These are phyloP conservation scores for Candida tammaniensis DNA, from an alignment of 805 yeast species.

Conservation along the genomic window DNA sequence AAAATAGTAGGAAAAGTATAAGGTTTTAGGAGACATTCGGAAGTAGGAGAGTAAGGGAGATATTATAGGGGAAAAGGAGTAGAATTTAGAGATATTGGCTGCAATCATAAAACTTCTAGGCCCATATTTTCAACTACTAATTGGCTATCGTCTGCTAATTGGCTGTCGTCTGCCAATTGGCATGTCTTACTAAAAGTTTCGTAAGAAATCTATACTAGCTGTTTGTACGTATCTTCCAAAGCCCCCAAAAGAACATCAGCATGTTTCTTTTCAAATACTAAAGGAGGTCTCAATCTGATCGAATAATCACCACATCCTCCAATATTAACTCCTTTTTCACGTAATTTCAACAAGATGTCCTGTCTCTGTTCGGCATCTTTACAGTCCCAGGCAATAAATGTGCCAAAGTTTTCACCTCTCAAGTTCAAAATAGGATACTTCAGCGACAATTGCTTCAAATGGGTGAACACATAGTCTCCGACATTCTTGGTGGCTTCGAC, in stretches of 20 bases:
- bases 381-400: slow-evolving; percentile 66
- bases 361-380: slow-evolving; percentile 44
- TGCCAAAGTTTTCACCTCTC: slow-evolving; percentile 63
- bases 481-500: slow-evolving; percentile 47
- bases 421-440: slow-evolving; percentile 48
- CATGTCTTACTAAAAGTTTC: too few species aligned
- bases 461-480: slow-evolving; percentile 52
- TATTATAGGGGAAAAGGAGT: too few species aligned
- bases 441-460: slow-evolving; percentile 37
- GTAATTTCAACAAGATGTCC: slow-evolving; percentile 42
- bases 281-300: slow-evolving; percentile 64
- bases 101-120: too few species aligned
- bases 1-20: too few species aligned
- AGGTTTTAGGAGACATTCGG: too few species aligned
- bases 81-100: too few species aligned
- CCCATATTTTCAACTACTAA: too few species aligned
- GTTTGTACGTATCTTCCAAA: slow-evolving; percentile 29
- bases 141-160: too few species aligned
- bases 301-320: slow-evolving; percentile 66
- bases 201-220: too few species aligned
- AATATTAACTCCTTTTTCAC: slow-evolving; percentile 56
- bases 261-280: slow-evolving; percentile 59
- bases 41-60: too few species aligned
- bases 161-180: too few species aligned
- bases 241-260: slow-evolving; percentile 54